phyloP scores from a whole-genome alignment of 2,329 filamentous ascomycete species.

The Aspergillus candidus region DNA sequence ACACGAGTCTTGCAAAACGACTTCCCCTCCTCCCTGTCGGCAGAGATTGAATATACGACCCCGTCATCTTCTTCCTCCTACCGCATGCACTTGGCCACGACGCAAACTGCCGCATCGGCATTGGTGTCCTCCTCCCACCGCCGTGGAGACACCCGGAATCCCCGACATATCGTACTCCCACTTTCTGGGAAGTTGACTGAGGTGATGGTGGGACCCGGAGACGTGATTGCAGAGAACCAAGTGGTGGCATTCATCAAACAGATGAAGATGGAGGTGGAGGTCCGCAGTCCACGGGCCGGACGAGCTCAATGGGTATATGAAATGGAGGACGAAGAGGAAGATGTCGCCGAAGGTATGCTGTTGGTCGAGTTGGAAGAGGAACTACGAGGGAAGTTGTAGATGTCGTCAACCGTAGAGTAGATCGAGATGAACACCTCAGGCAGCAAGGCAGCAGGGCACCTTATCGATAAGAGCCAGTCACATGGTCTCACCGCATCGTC shows the following conservation, averaged over 20 bases:
- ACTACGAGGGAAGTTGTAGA: constrained; percentile 27
- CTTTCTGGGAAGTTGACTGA: constrained; percentile 57
- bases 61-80: constrained; percentile 36
- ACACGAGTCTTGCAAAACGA: constrained; percentile 53
- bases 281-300: constrained; percentile 47
- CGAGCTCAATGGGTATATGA: constrained; percentile 48
- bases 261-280: constrained; percentile 66
- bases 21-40: constrained; percentile 51
- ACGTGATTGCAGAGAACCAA: constrained; percentile 46
- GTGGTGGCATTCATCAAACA: constrained; percentile 56
- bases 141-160: constrained; percentile 46
- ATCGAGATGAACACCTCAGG: no score
- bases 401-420: no score
- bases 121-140: constrained; percentile 39
- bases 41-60: constrained; percentile 47
- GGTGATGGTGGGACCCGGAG: constrained; percentile 50
- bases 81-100: constrained; percentile 42
- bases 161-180: constrained; percentile 50
- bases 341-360: constrained; percentile 52
- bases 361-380: constrained; percentile 43
- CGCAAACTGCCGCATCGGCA: constrained; percentile 41
- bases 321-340: constrained; percentile 45
- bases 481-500: not conserved
- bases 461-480: constrained; percentile 5
- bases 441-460: no score